A percentile compares a stretch with the other conserved stretches of the same genome.
These are phyloP conservation scores for Epichloe uncinata DNA, from an alignment of 2,329 filamentous ascomycete species.

Conservation along the genomic window DNA sequence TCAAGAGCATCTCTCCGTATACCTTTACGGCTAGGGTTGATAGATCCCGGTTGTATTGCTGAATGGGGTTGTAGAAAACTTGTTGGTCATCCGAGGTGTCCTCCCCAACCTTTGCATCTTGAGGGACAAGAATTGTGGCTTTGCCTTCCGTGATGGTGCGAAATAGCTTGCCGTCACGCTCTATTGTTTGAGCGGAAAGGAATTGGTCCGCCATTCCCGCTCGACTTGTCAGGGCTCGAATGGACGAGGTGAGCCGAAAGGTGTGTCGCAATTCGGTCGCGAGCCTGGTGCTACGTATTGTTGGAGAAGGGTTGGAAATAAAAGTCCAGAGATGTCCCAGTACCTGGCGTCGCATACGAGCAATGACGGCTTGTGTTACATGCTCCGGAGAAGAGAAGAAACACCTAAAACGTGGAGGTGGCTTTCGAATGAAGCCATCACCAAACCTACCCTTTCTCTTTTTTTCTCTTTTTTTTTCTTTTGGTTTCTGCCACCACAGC, in stretches of 20 bases:
- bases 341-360: not conserved
- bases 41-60: conserved; percentile 95
- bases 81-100: conserved; percentile 53
- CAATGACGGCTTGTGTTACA: not conserved
- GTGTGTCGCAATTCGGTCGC: not conserved
- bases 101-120: conserved; percentile 28
- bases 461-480: conserved; percentile 8
- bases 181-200: conserved; percentile 12
- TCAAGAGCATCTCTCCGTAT: conserved; percentile 56
- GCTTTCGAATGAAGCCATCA: not conserved
- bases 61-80: conserved; percentile 98
- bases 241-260: not conserved
- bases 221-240: conserved; percentile 1
- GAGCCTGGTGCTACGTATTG: not conserved
- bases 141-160: conserved; percentile 41
- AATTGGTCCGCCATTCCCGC: conserved; percentile 8
- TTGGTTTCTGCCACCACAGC: conserved; percentile 5
- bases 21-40: conserved; percentile 86
- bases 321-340: not conserved
- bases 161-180: conserved; percentile 33
- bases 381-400: not conserved
- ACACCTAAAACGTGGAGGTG: too few species aligned
- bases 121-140: conserved; percentile 42
- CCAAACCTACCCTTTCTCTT: conserved; percentile 12
- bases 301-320: not conserved